Conservation (phyloP, 192 early-diverging fungal species). For the Coemansia sp. region DNA sequence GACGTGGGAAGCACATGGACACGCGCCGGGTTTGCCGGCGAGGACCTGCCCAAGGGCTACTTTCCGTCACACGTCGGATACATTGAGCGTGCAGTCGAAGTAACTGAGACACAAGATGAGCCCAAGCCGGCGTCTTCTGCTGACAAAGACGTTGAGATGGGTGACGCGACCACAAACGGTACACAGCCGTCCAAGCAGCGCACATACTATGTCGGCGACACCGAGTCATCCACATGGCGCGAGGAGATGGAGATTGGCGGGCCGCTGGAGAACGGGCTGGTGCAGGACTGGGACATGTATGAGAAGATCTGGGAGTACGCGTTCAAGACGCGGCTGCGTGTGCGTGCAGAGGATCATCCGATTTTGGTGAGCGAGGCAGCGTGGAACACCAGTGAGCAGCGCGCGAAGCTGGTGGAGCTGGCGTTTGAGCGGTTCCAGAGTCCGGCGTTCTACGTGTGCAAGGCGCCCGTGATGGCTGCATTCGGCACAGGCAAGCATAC, state of each 20-base stretch:
- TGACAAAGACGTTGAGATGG: slow-evolving; percentile 31
- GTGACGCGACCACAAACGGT: slow-evolving; percentile 1
- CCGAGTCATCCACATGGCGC: slow-evolving; percentile 68
- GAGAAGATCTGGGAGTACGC: slow-evolving; percentile 91
- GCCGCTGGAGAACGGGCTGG: slow-evolving; percentile 84
- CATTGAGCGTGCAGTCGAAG: slow-evolving; percentile 44
- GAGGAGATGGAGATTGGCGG: slow-evolving; percentile 77
- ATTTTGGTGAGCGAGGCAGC: slow-evolving; percentile 87
- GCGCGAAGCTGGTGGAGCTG: slow-evolving; percentile 87
- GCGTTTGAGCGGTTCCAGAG: slow-evolving; percentile 93
- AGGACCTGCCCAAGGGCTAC: slow-evolving; percentile 87
- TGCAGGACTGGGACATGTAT: slow-evolving; percentile 91
- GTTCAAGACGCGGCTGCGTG: slow-evolving; percentile 66
- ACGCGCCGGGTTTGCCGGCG: slow-evolving; percentile 96
- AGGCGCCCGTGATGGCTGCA: slow-evolving; percentile 89
- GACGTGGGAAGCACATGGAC: slow-evolving; percentile 87
- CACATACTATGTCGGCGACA: slow-evolving; percentile 71
- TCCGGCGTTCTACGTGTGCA: slow-evolving; percentile 93
- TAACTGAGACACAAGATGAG: slow-evolving; percentile 13
- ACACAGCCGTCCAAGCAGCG: slow-evolving; percentile 22
- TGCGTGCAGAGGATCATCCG: slow-evolving; percentile 84
- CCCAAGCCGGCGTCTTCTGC: slow-evolving; percentile 12
- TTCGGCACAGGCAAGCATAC: slow-evolving; percentile 88
- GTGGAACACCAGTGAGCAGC: slow-evolving; percentile 81
- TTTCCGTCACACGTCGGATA: slow-evolving; percentile 81